Evolutionary conservation across 2,329 filamentous ascomycete species (phyloP).

Genomic region (Cercospora berteroae): DNA sequence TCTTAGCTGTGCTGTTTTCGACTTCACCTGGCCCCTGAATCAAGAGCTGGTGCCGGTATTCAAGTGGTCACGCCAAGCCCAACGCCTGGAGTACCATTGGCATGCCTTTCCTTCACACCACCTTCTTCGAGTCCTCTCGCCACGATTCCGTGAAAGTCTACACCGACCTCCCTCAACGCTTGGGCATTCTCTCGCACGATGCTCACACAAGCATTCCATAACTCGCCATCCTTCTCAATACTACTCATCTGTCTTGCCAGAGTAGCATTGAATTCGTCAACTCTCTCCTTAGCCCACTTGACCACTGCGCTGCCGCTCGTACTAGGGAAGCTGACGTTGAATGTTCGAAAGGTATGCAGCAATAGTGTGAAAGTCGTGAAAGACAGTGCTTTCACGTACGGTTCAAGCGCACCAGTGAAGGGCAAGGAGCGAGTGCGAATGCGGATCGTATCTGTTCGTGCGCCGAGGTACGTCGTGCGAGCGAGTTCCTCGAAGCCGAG

Average conservation of each 20-base stretch:
- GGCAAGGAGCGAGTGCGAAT: conserved; percentile 86
- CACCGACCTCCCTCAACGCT: conserved; percentile 77
- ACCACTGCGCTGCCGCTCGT: conserved; percentile 87
- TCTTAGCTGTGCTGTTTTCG: not conserved
- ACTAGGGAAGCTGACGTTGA: conserved; percentile 64
- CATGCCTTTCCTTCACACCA: not conserved
- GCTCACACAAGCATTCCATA: conserved; percentile 81
- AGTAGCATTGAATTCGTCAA: conserved; percentile 85
- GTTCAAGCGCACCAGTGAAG: conserved; percentile 87
- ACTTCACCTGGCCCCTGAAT: not conserved
- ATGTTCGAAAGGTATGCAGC: conserved; percentile 72
- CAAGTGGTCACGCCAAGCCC: conserved; percentile 22
- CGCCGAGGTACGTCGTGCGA: conserved; percentile 78
- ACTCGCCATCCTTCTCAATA: conserved; percentile 69
- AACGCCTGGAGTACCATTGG: conserved; percentile 6
- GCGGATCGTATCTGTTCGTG: conserved; percentile 73
- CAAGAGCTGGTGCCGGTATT: not conserved
- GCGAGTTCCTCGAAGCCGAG: conserved; percentile 89
- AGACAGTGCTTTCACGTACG: conserved; percentile 92
- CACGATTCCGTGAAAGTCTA: conserved; percentile 85
- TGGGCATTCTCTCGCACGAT: conserved; percentile 76
- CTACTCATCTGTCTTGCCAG: conserved; percentile 82
- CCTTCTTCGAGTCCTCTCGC: conserved; percentile 51
- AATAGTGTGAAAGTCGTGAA: conserved; percentile 96
- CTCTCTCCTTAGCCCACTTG: conserved; percentile 95